Conservation (phyloP, 2,329 filamentous ascomycete genomes). For the Purpureocillium takamizusanense region DNA sequence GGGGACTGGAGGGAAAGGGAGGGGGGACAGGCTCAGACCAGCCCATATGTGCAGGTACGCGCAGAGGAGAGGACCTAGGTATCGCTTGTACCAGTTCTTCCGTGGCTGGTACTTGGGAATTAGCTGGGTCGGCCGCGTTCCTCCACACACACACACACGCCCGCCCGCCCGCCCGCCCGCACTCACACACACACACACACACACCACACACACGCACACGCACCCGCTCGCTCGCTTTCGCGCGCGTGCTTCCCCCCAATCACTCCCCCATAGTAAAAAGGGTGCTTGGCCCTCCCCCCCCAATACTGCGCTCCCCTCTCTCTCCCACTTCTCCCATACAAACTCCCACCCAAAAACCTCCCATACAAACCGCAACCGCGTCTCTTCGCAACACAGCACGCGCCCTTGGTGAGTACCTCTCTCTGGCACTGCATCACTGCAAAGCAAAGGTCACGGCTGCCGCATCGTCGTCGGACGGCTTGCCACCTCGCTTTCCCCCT, state of each 20-base stretch:
- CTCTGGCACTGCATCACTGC: slow-evolving; percentile 13
- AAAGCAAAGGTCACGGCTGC: slow-evolving; percentile 24
- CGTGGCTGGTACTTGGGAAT: slow-evolving; percentile 3
- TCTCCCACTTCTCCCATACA: slow-evolving; percentile 53
- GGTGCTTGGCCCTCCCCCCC: slow-evolving; percentile 44
- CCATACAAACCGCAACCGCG: slow-evolving; percentile 36
- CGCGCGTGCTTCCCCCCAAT: slow-evolving; percentile 36
- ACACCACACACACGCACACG: slow-evolving; percentile 9
- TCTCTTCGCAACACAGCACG: slow-evolving; percentile 34
- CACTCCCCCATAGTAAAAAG: slow-evolving; percentile 59
- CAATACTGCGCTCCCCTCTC: slow-evolving; percentile 35
- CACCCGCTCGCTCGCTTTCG: slow-evolving; percentile 15
- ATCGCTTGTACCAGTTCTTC: slow-evolving; percentile 1
- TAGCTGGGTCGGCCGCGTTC: slow-evolving; percentile 15
- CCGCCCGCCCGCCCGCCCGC: slow-evolving; percentile 8
- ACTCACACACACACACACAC: slow-evolving; percentile 18
- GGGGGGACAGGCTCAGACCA: too few species aligned
- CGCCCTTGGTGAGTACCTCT: slow-evolving; percentile 45
- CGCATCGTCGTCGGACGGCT: slow-evolving; percentile 4
- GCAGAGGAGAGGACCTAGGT: background rate
- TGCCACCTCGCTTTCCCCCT: slow-evolving; percentile 6
- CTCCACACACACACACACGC: slow-evolving; percentile 14
- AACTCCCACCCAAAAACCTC: slow-evolving; percentile 46
- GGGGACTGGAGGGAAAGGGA: too few species aligned
- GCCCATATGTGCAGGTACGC: background rate